Conservation (phyloP, 768 basidiomycete species). For the Tricholoma sp. region DNA sequence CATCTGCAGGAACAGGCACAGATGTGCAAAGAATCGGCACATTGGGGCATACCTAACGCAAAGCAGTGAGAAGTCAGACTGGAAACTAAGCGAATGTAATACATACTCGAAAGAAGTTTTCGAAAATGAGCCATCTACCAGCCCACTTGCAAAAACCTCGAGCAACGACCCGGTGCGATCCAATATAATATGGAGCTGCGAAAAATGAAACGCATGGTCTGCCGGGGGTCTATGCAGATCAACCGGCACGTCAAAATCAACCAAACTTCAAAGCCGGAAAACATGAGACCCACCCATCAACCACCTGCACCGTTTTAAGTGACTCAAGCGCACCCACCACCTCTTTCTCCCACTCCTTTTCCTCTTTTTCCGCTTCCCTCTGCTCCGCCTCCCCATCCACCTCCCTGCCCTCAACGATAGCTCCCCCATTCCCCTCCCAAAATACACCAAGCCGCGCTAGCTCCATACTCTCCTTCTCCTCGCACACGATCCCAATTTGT, state of each 20-base stretch:
- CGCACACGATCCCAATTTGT: slow-evolving; percentile 72
- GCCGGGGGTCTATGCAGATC: slow-evolving; percentile 42
- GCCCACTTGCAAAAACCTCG: slow-evolving; percentile 60
- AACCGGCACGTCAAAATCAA: too few species aligned
- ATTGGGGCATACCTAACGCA: slow-evolving; percentile 55
- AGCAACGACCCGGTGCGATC: slow-evolving; percentile 64
- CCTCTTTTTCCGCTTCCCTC: slow-evolving; percentile 33
- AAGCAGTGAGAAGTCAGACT: too few species aligned
- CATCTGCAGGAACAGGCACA: slow-evolving; percentile 84
- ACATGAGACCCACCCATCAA: slow-evolving; percentile 50
- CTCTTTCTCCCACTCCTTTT: slow-evolving; percentile 65
- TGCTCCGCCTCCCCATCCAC: slow-evolving; percentile 46
- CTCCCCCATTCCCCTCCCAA: slow-evolving; percentile 57
- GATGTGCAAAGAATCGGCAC: slow-evolving; percentile 89
- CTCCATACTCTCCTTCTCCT: slow-evolving; percentile 71
- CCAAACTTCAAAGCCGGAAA: background rate
- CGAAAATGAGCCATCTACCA: slow-evolving; percentile 47
- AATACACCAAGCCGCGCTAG: slow-evolving; percentile 68
- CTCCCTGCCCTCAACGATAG: slow-evolving; percentile 35
- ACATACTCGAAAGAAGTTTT: slow-evolving; percentile 52
- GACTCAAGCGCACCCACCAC: slow-evolving; percentile 49
- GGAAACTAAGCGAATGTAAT: background rate
- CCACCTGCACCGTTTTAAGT: slow-evolving; percentile 50
- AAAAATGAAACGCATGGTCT: slow-evolving; percentile 74
- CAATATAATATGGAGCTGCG: slow-evolving; percentile 76